phyloP scores from a whole-genome alignment of 164 flowering plant genomes.

The Magnolia sinica region DNA sequence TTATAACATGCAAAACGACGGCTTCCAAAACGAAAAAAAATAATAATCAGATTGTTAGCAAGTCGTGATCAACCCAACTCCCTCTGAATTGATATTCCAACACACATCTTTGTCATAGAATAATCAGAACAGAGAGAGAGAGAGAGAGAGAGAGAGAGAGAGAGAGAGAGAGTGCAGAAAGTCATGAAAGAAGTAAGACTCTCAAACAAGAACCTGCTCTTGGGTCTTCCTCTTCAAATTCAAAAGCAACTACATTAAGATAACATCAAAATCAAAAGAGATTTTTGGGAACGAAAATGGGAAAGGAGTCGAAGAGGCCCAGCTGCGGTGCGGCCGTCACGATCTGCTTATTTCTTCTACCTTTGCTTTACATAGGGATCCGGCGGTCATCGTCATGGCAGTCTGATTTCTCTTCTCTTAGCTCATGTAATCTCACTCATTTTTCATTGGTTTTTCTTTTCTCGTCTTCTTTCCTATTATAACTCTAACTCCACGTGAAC shows the following conservation, averaged over 20 bases:
- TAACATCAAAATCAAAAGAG: background rate
- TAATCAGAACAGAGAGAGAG: background rate
- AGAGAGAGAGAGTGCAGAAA: background rate
- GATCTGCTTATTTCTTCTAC: background rate
- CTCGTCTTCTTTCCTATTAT: background rate
- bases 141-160: background rate
- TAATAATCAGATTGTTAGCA: background rate
- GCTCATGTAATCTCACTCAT: background rate
- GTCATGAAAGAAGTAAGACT: background rate
- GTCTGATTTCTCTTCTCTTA: background rate
- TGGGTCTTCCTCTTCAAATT: background rate
- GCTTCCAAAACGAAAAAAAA: too few species aligned
- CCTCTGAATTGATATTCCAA: background rate
- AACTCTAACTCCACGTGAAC: background rate
- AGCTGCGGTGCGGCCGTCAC: background rate
- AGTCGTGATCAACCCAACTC: background rate
- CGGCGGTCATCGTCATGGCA: background rate
- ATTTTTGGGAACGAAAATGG: background rate
- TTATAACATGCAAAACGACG: too few species aligned
- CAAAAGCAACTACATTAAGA: background rate
- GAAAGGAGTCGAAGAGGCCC: background rate
- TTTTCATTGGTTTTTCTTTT: background rate
- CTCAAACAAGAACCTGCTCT: background rate
- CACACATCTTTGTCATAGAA: background rate
- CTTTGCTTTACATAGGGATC: background rate